These are phyloP conservation scores for Excoecaria cochinchinensis DNA, from an alignment of 345 rosid genomes.

Conservation along the genomic window DNA sequence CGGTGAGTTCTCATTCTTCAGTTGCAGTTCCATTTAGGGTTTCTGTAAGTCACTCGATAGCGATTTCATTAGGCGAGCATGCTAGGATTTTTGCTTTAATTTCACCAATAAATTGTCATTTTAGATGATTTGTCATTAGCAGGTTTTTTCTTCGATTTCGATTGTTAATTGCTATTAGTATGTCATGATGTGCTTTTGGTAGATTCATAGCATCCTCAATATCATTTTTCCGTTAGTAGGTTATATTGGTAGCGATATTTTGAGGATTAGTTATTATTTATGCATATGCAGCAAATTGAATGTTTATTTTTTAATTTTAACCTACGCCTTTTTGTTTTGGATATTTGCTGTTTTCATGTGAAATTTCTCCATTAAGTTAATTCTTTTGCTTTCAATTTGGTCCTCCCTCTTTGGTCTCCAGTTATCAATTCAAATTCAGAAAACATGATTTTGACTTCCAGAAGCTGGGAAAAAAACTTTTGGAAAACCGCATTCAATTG, in stretches of 20 bases:
- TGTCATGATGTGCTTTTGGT: not conserved
- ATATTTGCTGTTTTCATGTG: too few species aligned
- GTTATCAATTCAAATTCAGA: not conserved
- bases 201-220: not conserved
- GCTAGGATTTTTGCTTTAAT: not conserved
- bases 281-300: not conserved
- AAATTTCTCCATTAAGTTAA: not conserved
- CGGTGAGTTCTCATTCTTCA: not conserved
- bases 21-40: too few species aligned
- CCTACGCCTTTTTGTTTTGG: not conserved
- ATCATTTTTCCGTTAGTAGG: not conserved
- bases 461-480: not conserved
- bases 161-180: not conserved
- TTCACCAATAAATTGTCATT: too few species aligned
- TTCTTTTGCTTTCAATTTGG: not conserved
- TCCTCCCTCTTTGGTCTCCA: not conserved
- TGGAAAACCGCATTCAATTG: not conserved
- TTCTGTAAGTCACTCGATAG: not conserved
- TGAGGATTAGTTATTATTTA: not conserved
- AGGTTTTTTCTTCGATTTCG: not conserved
- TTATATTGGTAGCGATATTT: not conserved
- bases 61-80: not conserved
- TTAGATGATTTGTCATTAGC: not conserved
- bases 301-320: too few species aligned
- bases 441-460: not conserved